These are phyloP conservation scores for Tillandsia leiboldiana DNA, from an alignment of 176 grass and related monocot genomes.

Conservation along the genomic window DNA sequence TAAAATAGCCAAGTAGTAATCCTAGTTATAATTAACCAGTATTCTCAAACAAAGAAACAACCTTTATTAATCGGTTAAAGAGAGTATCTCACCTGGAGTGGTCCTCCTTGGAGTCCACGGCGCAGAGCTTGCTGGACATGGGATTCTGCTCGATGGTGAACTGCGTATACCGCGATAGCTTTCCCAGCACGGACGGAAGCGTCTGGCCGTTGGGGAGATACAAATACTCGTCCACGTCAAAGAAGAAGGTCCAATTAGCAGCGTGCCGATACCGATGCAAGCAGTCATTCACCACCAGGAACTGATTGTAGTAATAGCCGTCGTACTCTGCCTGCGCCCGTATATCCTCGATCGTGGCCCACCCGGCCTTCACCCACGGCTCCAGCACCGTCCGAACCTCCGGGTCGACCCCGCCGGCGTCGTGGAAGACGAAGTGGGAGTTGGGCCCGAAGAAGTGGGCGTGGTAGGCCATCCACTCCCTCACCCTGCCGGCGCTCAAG, in stretches of 20 bases:
- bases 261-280: slow-evolving; percentile 56
- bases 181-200: slow-evolving; percentile 39
- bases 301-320: slow-evolving; percentile 91
- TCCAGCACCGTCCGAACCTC: slow-evolving; percentile 57
- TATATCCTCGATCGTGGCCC: slow-evolving; percentile 78
- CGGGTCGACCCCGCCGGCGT: slow-evolving; percentile 49
- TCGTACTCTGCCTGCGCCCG: slow-evolving; percentile 63
- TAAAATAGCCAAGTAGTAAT: not conserved
- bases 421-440: slow-evolving; percentile 84
- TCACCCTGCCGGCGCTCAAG: slow-evolving; percentile 56
- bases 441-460: slow-evolving; percentile 66
- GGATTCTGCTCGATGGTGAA: slow-evolving; percentile 94
- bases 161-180: slow-evolving; percentile 49
- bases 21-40: not conserved
- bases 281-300: slow-evolving; percentile 90
- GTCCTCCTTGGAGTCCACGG: slow-evolving; percentile 32
- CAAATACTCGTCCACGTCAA: slow-evolving; percentile 83
- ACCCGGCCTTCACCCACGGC: slow-evolving; percentile 59
- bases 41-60: not conserved
- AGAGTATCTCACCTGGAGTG: slow-evolving; percentile 37
- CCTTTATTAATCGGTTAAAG: not conserved
- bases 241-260: slow-evolving; percentile 97
- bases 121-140: slow-evolving; percentile 83
- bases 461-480: slow-evolving; percentile 82
- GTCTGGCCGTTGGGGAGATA: slow-evolving; percentile 46